Percentiles rank a stretch among this genome's conserved stretches.
Evolutionary conservation across 2,329 filamentous ascomycete species (phyloP).

Genomic region (Sclerotinia nivalis): DNA sequence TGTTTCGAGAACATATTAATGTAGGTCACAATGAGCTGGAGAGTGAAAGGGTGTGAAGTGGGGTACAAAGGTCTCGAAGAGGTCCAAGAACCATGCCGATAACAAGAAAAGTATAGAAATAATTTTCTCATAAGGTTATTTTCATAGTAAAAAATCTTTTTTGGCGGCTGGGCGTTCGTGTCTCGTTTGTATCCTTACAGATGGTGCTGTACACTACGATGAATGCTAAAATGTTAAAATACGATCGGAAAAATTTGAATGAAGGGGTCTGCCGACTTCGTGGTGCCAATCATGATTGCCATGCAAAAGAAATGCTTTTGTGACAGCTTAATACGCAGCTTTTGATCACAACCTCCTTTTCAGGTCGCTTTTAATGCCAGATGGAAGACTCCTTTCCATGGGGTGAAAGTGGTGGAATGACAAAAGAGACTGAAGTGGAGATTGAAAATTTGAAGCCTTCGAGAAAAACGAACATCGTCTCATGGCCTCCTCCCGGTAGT

Average conservation of each 20-base stretch:
- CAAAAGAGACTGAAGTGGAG: background rate
- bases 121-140: background rate
- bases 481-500: conserved; percentile 4
- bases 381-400: background rate
- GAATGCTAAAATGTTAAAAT: background rate
- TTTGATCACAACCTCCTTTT: conserved; percentile 11
- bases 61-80: background rate
- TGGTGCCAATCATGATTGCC: conserved; percentile 6
- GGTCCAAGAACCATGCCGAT: conserved; percentile 11
- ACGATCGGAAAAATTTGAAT: background rate
- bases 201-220: background rate
- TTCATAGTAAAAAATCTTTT: background rate
- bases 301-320: background rate
- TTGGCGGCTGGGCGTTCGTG: background rate
- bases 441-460: background rate
- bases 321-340: background rate
- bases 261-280: conserved; percentile 1
- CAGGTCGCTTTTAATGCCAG: background rate
- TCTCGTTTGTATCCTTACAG: background rate
- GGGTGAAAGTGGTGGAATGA: background rate
- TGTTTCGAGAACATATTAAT: background rate
- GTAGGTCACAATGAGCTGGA: background rate
- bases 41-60: conserved; percentile 13
- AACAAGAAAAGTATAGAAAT: conserved; percentile 4
- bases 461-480: conserved; percentile 4